Evolutionary conservation across 2,329 filamentous ascomycete species (phyloP).

Genomic region (Penicillium corylophilum): DNA sequence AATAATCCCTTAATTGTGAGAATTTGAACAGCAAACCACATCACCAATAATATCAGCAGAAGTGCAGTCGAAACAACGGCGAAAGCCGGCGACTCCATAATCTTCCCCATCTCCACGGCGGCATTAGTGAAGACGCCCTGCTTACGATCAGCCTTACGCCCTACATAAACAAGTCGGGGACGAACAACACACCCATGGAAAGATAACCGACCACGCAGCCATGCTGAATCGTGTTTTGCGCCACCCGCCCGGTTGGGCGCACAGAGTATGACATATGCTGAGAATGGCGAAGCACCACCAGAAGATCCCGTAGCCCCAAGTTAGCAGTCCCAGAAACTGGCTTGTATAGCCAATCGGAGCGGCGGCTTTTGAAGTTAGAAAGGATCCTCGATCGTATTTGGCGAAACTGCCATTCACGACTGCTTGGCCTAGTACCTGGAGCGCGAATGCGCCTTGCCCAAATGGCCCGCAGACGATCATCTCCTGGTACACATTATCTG

Average conservation of each 20-base stretch:
- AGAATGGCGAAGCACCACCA: slow-evolving; percentile 45
- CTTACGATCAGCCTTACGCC: not conserved
- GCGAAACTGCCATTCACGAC: slow-evolving; percentile 34
- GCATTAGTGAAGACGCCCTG: slow-evolving; percentile 44
- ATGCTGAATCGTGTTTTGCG: slow-evolving; percentile 29
- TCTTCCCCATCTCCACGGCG: slow-evolving; percentile 37
- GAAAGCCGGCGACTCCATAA: slow-evolving; percentile 42
- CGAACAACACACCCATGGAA: slow-evolving; percentile 38
- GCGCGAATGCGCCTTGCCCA: slow-evolving; percentile 41
- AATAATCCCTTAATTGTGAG: slow-evolving; percentile 32
- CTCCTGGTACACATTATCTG: slow-evolving; percentile 33
- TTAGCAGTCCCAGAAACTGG: slow-evolving; percentile 38
- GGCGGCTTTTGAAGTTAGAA: slow-evolving; percentile 36
- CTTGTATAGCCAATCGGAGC: slow-evolving; percentile 33
- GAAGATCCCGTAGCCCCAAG: slow-evolving; percentile 44
- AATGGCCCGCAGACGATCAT: slow-evolving; percentile 46
- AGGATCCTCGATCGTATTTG: slow-evolving; percentile 31
- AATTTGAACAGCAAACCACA: slow-evolving; percentile 32
- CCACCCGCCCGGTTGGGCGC: slow-evolving; percentile 20
- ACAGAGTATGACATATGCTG: slow-evolving; percentile 31
- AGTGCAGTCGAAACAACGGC: slow-evolving; percentile 40
- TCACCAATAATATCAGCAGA: slow-evolving; percentile 34
- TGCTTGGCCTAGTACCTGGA: slow-evolving; percentile 39
- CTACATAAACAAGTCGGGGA: not conserved
- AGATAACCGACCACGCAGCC: slow-evolving; percentile 39